phyloP scores from a whole-genome alignment of 2,329 filamentous ascomycete genomes.

The Penicillium sp. region DNA sequence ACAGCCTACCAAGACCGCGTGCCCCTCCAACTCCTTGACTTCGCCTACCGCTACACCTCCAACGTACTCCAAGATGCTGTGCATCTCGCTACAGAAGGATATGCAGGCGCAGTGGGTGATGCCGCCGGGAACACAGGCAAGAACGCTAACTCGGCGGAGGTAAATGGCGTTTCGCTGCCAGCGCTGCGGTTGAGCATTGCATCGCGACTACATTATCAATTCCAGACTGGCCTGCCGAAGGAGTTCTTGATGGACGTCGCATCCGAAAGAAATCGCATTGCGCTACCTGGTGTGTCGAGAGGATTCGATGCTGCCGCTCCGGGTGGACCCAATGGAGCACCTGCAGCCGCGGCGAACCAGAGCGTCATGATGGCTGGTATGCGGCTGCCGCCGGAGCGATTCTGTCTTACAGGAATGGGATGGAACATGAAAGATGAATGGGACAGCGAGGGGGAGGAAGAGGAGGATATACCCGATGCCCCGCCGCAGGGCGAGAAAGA shows the following conservation, averaged over 20 bases:
- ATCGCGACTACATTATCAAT: conserved; percentile 61
- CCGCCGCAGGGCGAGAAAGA: conserved; percentile 30
- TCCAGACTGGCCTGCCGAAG: conserved; percentile 60
- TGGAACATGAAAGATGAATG: conserved; percentile 61
- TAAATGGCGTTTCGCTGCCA: conserved; percentile 56
- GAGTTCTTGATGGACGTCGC: conserved; percentile 63
- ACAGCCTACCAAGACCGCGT: conserved; percentile 55
- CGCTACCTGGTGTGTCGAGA: conserved; percentile 56
- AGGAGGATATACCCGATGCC: conserved; percentile 27
- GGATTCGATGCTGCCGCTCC: conserved; percentile 40
- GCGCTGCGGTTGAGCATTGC: conserved; percentile 63
- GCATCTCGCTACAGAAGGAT: conserved; percentile 53
- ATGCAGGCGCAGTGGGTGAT: conserved; percentile 41
- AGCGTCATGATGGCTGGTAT: conserved; percentile 53
- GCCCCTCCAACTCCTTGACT: conserved; percentile 54
- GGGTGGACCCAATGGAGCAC: conserved; percentile 20
- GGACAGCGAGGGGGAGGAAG: conserved; percentile 56
- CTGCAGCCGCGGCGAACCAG: conserved; percentile 26
- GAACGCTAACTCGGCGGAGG: conserved; percentile 40
- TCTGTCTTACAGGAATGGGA: conserved; percentile 58
- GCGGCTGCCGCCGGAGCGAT: conserved; percentile 62
- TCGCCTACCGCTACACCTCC: conserved; percentile 56
- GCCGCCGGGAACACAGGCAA: conserved; percentile 29
- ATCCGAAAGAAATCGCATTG: conserved; percentile 55
- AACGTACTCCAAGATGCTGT: conserved; percentile 54